Evolutionary conservation across 768 basidiomycete genomes (phyloP).

Genomic region (Xanthoconium stramineum): DNA sequence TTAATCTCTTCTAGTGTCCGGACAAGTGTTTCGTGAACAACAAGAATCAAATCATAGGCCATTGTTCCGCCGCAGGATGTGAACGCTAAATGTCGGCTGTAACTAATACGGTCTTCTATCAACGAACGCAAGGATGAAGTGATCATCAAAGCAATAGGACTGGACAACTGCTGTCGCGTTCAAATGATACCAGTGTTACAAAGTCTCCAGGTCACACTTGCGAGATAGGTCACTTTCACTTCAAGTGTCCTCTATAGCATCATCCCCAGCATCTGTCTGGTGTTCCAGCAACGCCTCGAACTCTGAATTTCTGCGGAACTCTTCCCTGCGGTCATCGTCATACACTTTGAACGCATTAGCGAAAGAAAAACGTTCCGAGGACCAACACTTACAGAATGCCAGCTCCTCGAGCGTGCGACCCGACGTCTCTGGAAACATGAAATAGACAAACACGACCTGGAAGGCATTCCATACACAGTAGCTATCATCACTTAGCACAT

Average conservation of each 20-base stretch:
- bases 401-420: not conserved
- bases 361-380: not conserved
- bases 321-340: not conserved
- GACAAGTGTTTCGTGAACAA: too few relatives aligned
- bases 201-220: too few relatives aligned
- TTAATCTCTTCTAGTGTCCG: too few relatives aligned
- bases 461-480: not conserved
- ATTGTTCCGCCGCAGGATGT: too few relatives aligned
- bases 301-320: not conserved
- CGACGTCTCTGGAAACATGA: conserved; percentile 2
- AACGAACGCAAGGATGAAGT: too few relatives aligned
- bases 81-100: too few relatives aligned
- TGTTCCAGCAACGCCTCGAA: not conserved
- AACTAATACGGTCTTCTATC: too few relatives aligned
- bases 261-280: not conserved
- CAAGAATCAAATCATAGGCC: too few relatives aligned
- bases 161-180: too few relatives aligned
- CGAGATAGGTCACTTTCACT: not conserved
- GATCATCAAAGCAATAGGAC: too few relatives aligned
- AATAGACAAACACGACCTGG: not conserved
- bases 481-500: not conserved
- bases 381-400: conserved; percentile 31
- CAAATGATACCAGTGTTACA: too few relatives aligned
- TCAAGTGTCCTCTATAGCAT: not conserved
- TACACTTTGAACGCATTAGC: not conserved